phyloP scores from a whole-genome alignment of 805 yeast genomes.

The Torulaspora indica region DNA sequence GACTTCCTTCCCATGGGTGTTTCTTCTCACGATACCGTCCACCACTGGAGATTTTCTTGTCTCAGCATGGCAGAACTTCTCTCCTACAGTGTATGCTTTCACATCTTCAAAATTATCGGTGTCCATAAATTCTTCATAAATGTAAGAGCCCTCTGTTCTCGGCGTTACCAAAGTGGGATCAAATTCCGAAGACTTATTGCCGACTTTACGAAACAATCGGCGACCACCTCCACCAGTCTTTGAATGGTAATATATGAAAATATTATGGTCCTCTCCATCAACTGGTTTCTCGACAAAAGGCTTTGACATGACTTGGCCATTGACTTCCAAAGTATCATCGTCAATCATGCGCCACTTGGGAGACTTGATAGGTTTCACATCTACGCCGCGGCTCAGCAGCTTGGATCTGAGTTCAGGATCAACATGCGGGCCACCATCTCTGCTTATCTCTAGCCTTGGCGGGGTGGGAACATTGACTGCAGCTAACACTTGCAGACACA shows the following conservation, averaged over 20 bases:
- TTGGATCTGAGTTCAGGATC: constrained; percentile 61
- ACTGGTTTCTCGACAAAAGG: constrained; percentile 99
- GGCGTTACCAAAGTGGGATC: constrained; percentile 73
- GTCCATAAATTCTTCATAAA: constrained; percentile 94
- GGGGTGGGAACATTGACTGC: constrained; percentile 89
- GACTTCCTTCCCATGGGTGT: constrained; percentile 95
- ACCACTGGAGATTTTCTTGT: constrained; percentile 98
- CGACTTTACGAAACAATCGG: constrained; percentile 87
- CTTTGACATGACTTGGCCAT: constrained; percentile 67
- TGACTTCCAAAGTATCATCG: constrained; percentile 73
- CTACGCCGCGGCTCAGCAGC: constrained; percentile 58
- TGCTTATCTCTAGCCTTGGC: constrained; percentile 73
- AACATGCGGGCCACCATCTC: constrained; percentile 95
- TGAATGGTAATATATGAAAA: constrained; percentile 82
- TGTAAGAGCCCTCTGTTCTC: constrained; percentile 83
- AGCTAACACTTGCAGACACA: constrained; percentile 74
- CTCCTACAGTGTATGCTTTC: constrained; percentile 96
- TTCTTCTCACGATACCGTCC: constrained; percentile 97
- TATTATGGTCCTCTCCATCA: constrained; percentile 98
- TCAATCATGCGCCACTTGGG: constrained; percentile 85
- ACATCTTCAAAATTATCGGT: constrained; percentile 98
- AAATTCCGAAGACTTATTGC: constrained; percentile 93
- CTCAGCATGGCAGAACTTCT: constrained; percentile 90
- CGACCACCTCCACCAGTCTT: constrained; percentile 98
- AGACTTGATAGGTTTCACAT: constrained; percentile 44